phyloP scores from a whole-genome alignment of 352 stramenopile species.

The Phytophthora citrophthora region DNA sequence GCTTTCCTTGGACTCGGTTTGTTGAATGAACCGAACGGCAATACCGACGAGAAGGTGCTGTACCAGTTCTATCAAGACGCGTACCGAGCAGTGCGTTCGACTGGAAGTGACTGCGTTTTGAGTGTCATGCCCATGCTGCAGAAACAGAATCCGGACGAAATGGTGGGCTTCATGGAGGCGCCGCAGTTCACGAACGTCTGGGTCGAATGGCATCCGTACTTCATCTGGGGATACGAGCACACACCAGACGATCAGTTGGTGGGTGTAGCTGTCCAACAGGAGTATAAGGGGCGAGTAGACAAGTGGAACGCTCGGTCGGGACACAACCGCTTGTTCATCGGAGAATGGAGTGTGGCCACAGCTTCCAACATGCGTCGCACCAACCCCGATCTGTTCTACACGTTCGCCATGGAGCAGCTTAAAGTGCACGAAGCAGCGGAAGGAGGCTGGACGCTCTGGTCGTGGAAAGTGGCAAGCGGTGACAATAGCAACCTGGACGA shows the following conservation, averaged over 20 bases:
- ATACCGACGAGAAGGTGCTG: constrained; percentile 52
- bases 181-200: constrained; percentile 74
- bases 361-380: constrained; percentile 54
- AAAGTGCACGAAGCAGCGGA: constrained; percentile 54
- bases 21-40: constrained; percentile 69
- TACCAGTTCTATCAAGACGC: constrained; percentile 81
- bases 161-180: constrained; percentile 62
- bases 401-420: constrained; percentile 56
- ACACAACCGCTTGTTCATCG: constrained; percentile 59
- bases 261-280: constrained; percentile 34
- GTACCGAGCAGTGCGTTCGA: constrained; percentile 61
- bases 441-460: constrained; percentile 74
- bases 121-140: constrained; percentile 64
- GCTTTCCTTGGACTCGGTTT: constrained; percentile 79
- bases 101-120: constrained; percentile 71
- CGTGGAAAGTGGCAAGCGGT: constrained; percentile 57
- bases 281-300: constrained; percentile 36
- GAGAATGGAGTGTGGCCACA: constrained; percentile 64
- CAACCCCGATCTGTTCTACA: constrained; percentile 47
- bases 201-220: constrained; percentile 86
- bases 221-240: constrained; percentile 81
- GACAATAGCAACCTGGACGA: constrained; percentile 43
- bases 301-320: constrained; percentile 40
- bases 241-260: constrained; percentile 56
- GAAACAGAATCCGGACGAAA: constrained; percentile 61